Percentiles rank a stretch among this genome's conserved stretches.
phyloP scores from a whole-genome alignment of 2,329 filamentous ascomycete species.

The Pestalotiopsis sp. region DNA sequence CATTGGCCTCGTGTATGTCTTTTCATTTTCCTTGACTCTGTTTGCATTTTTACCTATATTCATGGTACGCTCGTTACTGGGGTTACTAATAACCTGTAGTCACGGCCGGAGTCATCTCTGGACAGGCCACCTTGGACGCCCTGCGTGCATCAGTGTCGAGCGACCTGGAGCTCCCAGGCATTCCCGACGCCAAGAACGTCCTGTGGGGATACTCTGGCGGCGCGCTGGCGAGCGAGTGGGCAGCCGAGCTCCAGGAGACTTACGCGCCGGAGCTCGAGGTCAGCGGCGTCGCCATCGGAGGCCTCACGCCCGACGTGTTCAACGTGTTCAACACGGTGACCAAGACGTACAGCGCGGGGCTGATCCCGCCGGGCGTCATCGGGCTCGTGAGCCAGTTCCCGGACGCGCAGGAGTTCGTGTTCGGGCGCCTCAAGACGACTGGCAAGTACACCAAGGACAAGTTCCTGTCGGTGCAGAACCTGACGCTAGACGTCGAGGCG shows the following conservation, averaged over 20 bases:
- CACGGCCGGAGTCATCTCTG: constrained; percentile 12
- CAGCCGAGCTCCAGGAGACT: constrained; percentile 49
- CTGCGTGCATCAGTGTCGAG: constrained; percentile 10
- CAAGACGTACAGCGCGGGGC: constrained; percentile 29
- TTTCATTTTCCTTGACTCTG: neutral
- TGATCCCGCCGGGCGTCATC: constrained; percentile 34
- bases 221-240: constrained; percentile 51
- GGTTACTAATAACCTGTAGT: neutral
- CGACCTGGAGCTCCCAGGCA: constrained; percentile 7
- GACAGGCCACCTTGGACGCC: constrained; percentile 14
- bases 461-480: constrained; percentile 22
- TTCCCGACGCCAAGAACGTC: constrained; percentile 30
- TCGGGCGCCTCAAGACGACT: constrained; percentile 18
- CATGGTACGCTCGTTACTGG: neutral
- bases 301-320: constrained; percentile 42
- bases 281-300: constrained; percentile 50
- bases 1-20: constrained; percentile 37
- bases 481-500: constrained; percentile 16
- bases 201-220: constrained; percentile 61
- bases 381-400: constrained; percentile 36
- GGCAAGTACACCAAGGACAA: constrained; percentile 22
- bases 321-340: constrained; percentile 36
- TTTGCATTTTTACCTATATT: neutral
- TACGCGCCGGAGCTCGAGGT: constrained; percentile 57
- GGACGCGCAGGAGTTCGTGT: constrained; percentile 25